A percentile compares a stretch with the other conserved stretches of the same genome.
Conservation (phyloP, 805 yeast species). For the Candida boidinii region DNA sequence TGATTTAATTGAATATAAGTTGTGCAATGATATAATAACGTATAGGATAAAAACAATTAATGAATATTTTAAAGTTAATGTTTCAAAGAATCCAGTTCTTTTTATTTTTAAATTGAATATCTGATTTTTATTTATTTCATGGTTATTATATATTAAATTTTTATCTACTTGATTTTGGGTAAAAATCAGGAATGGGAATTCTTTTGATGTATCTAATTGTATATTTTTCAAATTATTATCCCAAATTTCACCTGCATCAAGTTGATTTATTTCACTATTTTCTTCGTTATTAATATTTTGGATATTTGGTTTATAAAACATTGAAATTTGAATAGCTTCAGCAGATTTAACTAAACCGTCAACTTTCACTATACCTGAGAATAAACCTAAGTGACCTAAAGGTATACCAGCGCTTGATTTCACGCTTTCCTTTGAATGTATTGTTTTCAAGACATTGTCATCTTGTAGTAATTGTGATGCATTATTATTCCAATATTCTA, state of each 20-base stretch:
- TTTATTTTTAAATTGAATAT: conserved; percentile 1
- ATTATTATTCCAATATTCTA: conserved; percentile 34
- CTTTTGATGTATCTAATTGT: conserved; percentile 5
- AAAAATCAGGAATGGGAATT: conserved; percentile 2
- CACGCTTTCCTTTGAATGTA: conserved; percentile 22
- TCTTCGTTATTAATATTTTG: no score
- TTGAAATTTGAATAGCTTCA: conserved; percentile 26
- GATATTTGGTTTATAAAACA: conserved; percentile 20
- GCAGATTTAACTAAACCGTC: conserved; percentile 37
- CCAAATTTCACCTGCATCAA: conserved; percentile 19
- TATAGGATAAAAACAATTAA: conserved; percentile 15
- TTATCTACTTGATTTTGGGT: not conserved
- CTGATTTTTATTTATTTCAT: conserved; percentile 1
- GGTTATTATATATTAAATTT: not conserved
- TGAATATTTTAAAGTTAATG: conserved; percentile 2
- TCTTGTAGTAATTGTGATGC: conserved; percentile 21
- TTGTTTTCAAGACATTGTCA: conserved; percentile 27
- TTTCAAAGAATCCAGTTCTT: conserved; percentile 14
- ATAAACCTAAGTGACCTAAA: conserved; percentile 19
- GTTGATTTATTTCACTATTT: conserved; percentile 4
- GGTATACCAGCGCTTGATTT: conserved; percentile 17
- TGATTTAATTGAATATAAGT: conserved; percentile 35
- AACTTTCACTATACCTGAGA: conserved; percentile 30
- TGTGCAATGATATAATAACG: conserved; percentile 29
- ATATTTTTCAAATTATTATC: conserved; percentile 21